Percentiles rank a stretch among this genome's conserved stretches.
Conservation (phyloP, 306 rosid species). For the Nissolia schottii region DNA sequence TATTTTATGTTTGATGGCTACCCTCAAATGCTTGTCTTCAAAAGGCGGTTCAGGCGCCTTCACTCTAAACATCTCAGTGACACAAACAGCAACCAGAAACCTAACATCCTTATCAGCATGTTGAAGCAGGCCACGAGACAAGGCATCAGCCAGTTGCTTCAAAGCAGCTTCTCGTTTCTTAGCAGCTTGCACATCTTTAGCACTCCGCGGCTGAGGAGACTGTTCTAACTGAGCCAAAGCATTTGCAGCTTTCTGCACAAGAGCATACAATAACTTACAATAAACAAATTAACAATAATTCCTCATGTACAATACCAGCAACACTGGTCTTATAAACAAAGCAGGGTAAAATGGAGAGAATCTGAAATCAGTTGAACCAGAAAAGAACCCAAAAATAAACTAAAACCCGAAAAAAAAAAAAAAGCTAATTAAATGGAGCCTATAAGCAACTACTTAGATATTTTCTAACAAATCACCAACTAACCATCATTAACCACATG, state of each 20-base stretch:
- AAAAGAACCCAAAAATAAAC: too few species aligned
- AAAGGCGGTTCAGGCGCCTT: conserved; percentile 88
- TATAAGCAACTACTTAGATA: too few species aligned
- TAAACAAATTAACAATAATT: not conserved
- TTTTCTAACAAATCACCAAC: not conserved
- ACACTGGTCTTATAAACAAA: not conserved
- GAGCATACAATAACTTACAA: not conserved
- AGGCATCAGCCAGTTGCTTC: conserved; percentile 46
- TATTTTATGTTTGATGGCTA: conserved; percentile 14
- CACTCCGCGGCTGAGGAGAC: conserved; percentile 31
- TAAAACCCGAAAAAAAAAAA: too few species aligned
- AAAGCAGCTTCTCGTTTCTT: conserved; percentile 40
- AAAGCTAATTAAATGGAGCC: too few species aligned
- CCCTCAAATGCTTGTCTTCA: conserved; percentile 64
- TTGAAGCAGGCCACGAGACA: conserved; percentile 49
- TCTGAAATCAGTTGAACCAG: not conserved
- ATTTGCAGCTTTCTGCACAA: conserved; percentile 61
- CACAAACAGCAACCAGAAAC: conserved; percentile 72
- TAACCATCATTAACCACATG: not conserved
- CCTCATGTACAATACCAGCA: not conserved
- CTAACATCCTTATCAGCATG: conserved; percentile 76
- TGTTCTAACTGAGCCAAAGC: conserved; percentile 66
- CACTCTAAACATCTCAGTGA: conserved; percentile 65
- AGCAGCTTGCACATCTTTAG: conserved; percentile 31
- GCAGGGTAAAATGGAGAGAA: not conserved